Evolutionary conservation across 1,139 yeast species (phyloP), one percentile per base, ranked within the genome.

Genomic region (Blastobotrys indianensis): DNA sequence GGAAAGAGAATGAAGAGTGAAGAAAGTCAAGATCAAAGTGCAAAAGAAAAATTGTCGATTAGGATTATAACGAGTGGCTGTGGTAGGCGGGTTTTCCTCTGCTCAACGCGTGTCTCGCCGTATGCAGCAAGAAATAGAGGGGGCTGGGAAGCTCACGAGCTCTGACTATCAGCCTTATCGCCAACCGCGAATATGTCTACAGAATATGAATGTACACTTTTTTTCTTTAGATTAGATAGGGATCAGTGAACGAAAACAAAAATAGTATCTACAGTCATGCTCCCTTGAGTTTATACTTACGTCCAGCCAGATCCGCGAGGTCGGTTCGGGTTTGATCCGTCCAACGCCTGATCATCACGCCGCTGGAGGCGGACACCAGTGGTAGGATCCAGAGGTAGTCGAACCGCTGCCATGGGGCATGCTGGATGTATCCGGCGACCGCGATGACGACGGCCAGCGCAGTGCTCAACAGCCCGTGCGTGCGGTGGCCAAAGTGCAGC

Each of bases 311-410:
- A 2, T 46, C 42, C 4, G 32, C 35, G 32, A 65, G 48, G 20
- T 58, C 62, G 2, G 11, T 32, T 6, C 53, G 45, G 0, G 64
- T 56, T 41, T 65, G 59, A 9, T 41, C 37, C 28, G 61, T 49
- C 68, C 67, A 65, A 32, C 50, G 47, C 32, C 55, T 49, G 9
- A 64, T 51, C 20, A 61, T 35, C 12, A 53, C 3, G 3, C 59
- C 46, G 1, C 64, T 51, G 12, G 55, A 25, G 9, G 63, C 54
- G 1, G 63, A 53, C 4, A 58, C 41, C 7, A 51, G 30, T 1
- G 70, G 68, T 29, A 63, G 40, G 10, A 51, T 41, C 70, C 69
- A 66, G 29, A 66, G 48, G 32, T 53, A 55, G 47, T 65, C 68
- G 35, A 55, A 58, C 11, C 61, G 56, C 17, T 44, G 37, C 60